Base-by-base conservation (phyloP, 352 stramenopile species). In the Lagenidium sp. region DNA sequence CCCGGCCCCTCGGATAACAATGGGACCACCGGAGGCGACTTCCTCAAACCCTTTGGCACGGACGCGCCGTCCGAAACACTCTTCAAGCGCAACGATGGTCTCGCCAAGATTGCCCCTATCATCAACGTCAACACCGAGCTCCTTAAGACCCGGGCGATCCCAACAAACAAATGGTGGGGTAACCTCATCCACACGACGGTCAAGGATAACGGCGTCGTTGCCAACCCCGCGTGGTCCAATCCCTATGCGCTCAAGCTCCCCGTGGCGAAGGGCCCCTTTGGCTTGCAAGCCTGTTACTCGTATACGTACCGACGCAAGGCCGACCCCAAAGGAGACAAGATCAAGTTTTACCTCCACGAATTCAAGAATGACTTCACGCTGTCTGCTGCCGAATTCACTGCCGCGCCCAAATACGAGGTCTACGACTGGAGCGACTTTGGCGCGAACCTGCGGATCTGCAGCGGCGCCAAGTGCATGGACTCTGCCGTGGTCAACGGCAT, bases 151-250 rank as follows among this genome's bases (percentile, higher is more conserved):
- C 47, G 48, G 4, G 42, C 77, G 2, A 80, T 90, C 46, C 78
- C 78, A 40, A 90, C 74, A 16, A 90, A 90, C 58, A 67, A 85
- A 44, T 90, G 78, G 78, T 90, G 78, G 78, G 72, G 64, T 16
- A 90, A 87, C 49, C 43, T 85, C 32, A 83, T 90, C 36, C 62
- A 78, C 55, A 64, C 65, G 11, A 74, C 55, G 1, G 57, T 44
- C 21, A 53, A 61, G 7, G 69, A 69, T 21, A 57, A 72, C 28
- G 42, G 64, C 28, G 46, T 66, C 2, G 50, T 64, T 36, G 65
- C 73, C 24, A 66, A 70, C 41, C 62, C 68, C 3, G 72, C 62
- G 7, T 90, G 71, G 58, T 55, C 68, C 5, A 84, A 86, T 51
- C 74, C 78, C 37, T 90, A 85, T 50, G 66, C 71, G 2, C 38